Percentiles rank a stretch among this genome's conserved stretches.
These are phyloP conservation scores for Exobasidium rhododendri DNA, from an alignment of 1,284 basidiomycete genomes.

Conservation along the genomic window DNA sequence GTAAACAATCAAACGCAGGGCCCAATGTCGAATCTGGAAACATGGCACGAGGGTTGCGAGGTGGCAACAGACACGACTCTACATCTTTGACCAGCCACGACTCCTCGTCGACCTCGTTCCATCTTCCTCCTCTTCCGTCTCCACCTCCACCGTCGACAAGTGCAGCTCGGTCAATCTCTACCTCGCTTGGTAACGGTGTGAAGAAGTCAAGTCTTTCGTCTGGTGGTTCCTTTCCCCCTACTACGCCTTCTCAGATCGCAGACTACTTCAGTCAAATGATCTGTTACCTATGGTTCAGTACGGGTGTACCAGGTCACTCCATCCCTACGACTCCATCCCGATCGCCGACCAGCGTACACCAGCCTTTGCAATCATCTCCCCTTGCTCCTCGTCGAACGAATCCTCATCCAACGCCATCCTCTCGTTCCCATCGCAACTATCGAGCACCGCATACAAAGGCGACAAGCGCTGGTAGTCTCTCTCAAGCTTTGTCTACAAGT, in stretches of 20 bases:
- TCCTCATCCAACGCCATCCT: conserved; percentile 15
- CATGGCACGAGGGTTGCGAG: neutral
- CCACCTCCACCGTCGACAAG: neutral
- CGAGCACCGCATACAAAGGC: neutral
- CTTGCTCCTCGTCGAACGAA: conserved; percentile 16
- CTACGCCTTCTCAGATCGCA: conserved; percentile 30
- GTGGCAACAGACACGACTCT: neutral
- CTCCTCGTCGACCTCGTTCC: neutral
- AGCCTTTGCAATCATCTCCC: conserved; percentile 24
- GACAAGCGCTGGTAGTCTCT: neutral
- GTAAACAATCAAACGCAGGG: too few species aligned
- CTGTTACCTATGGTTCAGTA: conserved; percentile 51
- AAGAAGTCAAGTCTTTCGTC: neutral
- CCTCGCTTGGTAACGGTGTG: neutral
- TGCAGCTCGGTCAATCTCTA: neutral
- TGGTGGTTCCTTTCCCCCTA: conserved; percentile 17
- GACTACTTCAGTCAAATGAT: conserved; percentile 47
- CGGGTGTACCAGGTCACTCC: conserved; percentile 23
- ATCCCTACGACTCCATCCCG: conserved; percentile 11
- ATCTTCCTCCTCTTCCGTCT: neutral
- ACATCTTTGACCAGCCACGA: neutral
- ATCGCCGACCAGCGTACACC: conserved; percentile 6
- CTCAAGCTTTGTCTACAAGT: neutral
- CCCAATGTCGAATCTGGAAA: neutral
- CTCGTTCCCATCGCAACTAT: neutral